Percentiles rank a stretch among this genome's conserved stretches.
These are phyloP conservation scores for Colletotrichum coccodes DNA, from an alignment of 2,329 filamentous ascomycete species.

Conservation along the genomic window DNA sequence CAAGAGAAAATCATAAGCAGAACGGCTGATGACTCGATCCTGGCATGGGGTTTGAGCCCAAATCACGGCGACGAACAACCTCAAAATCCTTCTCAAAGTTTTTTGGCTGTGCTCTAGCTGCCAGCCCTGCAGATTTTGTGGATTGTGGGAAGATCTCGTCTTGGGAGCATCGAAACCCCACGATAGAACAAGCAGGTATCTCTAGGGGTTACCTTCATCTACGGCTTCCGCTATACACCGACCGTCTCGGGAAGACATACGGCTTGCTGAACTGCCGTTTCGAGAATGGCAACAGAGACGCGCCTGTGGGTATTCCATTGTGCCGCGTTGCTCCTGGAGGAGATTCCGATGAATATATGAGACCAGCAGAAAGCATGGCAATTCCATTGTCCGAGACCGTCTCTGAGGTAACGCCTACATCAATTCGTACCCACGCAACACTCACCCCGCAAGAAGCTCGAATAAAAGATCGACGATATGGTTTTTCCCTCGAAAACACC, in stretches of 20 bases:
- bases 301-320: background rate
- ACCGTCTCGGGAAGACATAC: background rate
- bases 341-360: background rate
- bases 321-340: background rate
- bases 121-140: background rate
- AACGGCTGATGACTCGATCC: constrained; percentile 34
- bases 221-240: background rate
- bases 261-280: background rate
- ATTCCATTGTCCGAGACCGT: background rate
- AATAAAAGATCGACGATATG: background rate
- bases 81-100: background rate
- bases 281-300: background rate
- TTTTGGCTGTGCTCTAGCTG: background rate
- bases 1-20: constrained; percentile 34
- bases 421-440: background rate
- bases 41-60: constrained; percentile 29
- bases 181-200: background rate
- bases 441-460: background rate
- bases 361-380: background rate
- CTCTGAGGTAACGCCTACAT: fast-evolving
- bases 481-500: background rate
- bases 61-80: background rate
- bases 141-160: background rate
- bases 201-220: background rate
- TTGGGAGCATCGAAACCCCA: background rate